phyloP scores from a whole-genome alignment of 1,139 yeast species.

The Diutina siamensis region DNA sequence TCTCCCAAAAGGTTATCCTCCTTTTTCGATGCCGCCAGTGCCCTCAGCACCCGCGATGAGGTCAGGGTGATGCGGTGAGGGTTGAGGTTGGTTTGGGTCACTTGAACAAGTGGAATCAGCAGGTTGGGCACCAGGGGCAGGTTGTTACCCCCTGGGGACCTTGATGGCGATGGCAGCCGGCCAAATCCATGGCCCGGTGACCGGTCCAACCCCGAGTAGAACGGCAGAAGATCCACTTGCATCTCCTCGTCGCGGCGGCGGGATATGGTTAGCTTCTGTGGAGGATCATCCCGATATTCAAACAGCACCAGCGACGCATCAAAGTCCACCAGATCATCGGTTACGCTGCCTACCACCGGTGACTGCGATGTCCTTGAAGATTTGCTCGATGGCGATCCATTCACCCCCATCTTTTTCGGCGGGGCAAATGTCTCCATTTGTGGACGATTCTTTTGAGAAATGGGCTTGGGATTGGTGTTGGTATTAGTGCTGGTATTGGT shows the following conservation, averaged over 20 bases:
- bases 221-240: background rate
- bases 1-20: conserved; percentile 36
- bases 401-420: background rate
- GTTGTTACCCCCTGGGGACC: background rate
- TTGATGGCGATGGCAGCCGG: background rate
- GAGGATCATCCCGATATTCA: conserved; percentile 5
- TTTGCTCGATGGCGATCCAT: background rate
- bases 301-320: conserved; percentile 3
- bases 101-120: background rate
- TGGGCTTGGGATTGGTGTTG: background rate
- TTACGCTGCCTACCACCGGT: conserved; percentile 1
- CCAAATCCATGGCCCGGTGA: background rate
- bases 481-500: background rate
- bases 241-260: background rate
- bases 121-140: background rate
- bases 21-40: conserved; percentile 5
- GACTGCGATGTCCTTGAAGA: background rate
- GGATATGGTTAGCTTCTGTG: conserved; percentile 1
- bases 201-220: background rate
- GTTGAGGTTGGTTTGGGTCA: background rate
- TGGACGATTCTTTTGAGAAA: background rate
- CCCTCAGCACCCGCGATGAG: background rate
- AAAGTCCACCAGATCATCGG: conserved; percentile 3
- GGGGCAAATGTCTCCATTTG: background rate
- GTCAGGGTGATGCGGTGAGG: background rate